Percentiles rank a stretch among this genome's conserved stretches.
phyloP scores from a whole-genome alignment of 495 filamentous ascomycete species.

The Wilcoxina mikolae region DNA sequence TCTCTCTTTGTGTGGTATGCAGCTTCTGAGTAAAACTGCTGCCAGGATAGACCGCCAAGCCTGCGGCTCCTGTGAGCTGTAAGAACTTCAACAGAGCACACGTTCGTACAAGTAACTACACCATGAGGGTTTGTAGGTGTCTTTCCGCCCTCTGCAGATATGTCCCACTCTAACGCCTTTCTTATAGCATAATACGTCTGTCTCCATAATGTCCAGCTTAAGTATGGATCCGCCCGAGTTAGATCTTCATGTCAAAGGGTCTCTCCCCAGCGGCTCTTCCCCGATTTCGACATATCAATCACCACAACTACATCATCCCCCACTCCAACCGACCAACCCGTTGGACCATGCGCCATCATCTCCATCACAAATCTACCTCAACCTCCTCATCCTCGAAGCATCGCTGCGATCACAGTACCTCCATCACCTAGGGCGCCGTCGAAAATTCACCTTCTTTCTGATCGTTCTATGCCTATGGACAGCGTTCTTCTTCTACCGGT shows the following conservation, averaged over 20 bases:
- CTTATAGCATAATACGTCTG: too few relatives aligned
- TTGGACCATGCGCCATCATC: slow-evolving; percentile 70
- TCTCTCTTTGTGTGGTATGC: too few relatives aligned
- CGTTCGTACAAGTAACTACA: too few relatives aligned
- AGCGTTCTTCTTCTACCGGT: slow-evolving; percentile 63
- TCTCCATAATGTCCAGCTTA: too few relatives aligned
- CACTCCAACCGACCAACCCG: slow-evolving; percentile 43
- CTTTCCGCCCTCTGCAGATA: neutral
- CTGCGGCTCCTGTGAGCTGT: too few relatives aligned
- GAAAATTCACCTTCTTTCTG: slow-evolving; percentile 92
- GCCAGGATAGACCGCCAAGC: too few relatives aligned
- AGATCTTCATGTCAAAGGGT: slow-evolving; percentile 48
- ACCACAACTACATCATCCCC: slow-evolving; percentile 34
- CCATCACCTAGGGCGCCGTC: slow-evolving; percentile 67
- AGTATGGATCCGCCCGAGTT: slow-evolving; percentile 14
- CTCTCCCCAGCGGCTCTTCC: slow-evolving; percentile 38
- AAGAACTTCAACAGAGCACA: too few relatives aligned
- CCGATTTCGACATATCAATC: neutral
- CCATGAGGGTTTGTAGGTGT: too few relatives aligned
- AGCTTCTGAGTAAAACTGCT: too few relatives aligned
- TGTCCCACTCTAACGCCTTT: too few relatives aligned
- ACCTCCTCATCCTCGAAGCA: slow-evolving; percentile 90
- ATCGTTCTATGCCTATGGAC: slow-evolving; percentile 65
- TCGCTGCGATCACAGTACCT: slow-evolving; percentile 88
- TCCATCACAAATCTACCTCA: slow-evolving; percentile 95